These are phyloP conservation scores for Eimeria mitis DNA, from an alignment of 169 alveolate genomes.

Conservation along the genomic window DNA sequence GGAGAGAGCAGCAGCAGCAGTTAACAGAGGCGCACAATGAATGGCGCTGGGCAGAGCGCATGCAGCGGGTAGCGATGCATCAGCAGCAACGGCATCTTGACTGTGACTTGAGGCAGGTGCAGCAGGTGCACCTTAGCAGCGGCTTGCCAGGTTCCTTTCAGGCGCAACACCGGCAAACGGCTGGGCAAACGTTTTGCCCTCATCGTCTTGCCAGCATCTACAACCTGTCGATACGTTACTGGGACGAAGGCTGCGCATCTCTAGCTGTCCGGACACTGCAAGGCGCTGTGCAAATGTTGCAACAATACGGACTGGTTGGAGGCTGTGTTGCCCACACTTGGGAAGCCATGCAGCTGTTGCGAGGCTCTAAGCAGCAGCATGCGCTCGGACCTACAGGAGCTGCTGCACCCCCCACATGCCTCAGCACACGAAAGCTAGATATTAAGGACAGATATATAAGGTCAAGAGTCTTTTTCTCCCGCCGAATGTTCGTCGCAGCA, in stretches of 20 bases:
- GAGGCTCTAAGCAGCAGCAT: constrained; percentile 46
- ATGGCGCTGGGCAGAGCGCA: constrained; percentile 44
- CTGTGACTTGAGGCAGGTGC: not conserved
- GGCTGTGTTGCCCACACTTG: constrained; percentile 61
- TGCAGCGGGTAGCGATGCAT: constrained; percentile 2
- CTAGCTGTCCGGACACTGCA: constrained; percentile 40
- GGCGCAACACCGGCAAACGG: not conserved
- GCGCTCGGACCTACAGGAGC: not conserved
- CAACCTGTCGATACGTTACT: constrained; percentile 57
- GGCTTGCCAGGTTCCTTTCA: constrained; percentile 8
- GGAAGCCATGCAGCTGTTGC: constrained; percentile 24
- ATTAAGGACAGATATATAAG: constrained; percentile 38
- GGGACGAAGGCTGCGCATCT: constrained; percentile 56
- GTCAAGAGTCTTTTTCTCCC: constrained; percentile 39
- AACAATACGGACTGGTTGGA: constrained; percentile 24
- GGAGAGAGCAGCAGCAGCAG: constrained; percentile 57
- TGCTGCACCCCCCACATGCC: constrained; percentile 33
- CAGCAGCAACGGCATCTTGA: constrained; percentile 14
- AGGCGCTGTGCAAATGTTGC: constrained; percentile 27
- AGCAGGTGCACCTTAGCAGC: constrained; percentile 6
- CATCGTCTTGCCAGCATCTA: constrained; percentile 60
- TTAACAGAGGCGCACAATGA: constrained; percentile 28
- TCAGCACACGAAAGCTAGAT: constrained; percentile 22
- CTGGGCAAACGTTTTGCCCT: constrained; percentile 19
- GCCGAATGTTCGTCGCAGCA: constrained; percentile 68